phyloP scores from a whole-genome alignment of 1,139 yeast species.

The Diutina sp. region DNA sequence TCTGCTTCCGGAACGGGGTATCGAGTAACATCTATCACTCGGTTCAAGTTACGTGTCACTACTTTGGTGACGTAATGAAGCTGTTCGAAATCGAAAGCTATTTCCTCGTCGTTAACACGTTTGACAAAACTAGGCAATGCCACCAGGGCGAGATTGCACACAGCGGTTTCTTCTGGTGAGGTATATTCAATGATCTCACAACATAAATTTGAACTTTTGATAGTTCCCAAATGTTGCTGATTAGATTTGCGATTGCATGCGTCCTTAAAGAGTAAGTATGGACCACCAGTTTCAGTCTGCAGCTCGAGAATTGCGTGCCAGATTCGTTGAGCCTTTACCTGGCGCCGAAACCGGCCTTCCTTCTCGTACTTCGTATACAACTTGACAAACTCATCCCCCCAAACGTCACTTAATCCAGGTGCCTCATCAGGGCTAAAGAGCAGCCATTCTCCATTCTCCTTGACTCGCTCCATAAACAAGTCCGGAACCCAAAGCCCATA shows the following conservation, averaged over 20 bases:
- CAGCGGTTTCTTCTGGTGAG: slow-evolving; percentile 80
- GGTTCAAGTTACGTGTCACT: slow-evolving; percentile 41
- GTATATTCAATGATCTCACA: slow-evolving; percentile 87
- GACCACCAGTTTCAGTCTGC: slow-evolving; percentile 89
- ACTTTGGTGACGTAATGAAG: slow-evolving; percentile 43
- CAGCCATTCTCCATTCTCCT: slow-evolving; percentile 69
- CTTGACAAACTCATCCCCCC: slow-evolving; percentile 69
- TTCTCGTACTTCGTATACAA: slow-evolving; percentile 62
- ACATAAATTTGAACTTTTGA: slow-evolving; percentile 81
- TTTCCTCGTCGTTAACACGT: slow-evolving; percentile 13
- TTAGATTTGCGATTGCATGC: slow-evolving; percentile 74
- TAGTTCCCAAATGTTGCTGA: slow-evolving; percentile 78
- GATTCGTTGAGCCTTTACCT: slow-evolving; percentile 72
- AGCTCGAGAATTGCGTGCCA: slow-evolving; percentile 84
- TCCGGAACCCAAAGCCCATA: slow-evolving; percentile 91
- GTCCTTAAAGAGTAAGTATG: slow-evolving; percentile 85
- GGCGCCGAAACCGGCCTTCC: slow-evolving; percentile 52
- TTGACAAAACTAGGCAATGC: slow-evolving; percentile 67
- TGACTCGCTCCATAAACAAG: slow-evolving; percentile 80
- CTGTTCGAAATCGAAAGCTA: slow-evolving; percentile 40
- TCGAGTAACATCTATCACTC: slow-evolving; percentile 41
- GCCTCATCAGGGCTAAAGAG: slow-evolving; percentile 83
- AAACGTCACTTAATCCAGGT: slow-evolving; percentile 67
- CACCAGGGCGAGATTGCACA: slow-evolving; percentile 79
- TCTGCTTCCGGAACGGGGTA: slow-evolving; percentile 45